phyloP scores from a whole-genome alignment of 179 eudicot species.

The Silene noctiflora region DNA sequence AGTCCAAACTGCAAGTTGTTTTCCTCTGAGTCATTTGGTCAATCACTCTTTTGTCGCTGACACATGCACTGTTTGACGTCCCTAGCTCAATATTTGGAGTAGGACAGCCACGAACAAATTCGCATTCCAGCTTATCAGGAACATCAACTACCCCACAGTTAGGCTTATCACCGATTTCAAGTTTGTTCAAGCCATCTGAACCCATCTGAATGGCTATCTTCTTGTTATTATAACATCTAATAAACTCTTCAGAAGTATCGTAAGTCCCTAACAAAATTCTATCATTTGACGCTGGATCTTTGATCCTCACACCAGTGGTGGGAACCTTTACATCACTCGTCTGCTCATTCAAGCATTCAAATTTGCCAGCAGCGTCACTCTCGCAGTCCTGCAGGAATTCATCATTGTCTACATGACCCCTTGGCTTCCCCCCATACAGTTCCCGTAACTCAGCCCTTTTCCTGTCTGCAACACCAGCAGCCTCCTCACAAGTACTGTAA shows the following conservation, averaged over 20 bases:
- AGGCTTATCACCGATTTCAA: background rate
- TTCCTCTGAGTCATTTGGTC: no score
- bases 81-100: background rate
- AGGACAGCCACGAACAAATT: constrained; percentile 8
- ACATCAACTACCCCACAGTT: background rate
- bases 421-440: background rate
- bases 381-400: background rate
- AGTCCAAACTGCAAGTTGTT: background rate
- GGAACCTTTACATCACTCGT: background rate
- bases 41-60: background rate
- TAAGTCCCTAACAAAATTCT: constrained; percentile 29
- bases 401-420: background rate
- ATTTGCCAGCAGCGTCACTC: background rate
- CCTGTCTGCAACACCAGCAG: background rate
- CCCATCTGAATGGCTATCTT: constrained; percentile 2
- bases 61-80: background rate
- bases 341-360: background rate
- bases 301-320: background rate
- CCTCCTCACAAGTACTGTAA: background rate
- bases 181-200: background rate
- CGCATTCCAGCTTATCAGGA: background rate
- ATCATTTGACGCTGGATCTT: background rate
- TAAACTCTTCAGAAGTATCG: constrained; percentile 25
- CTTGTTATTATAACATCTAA: constrained; percentile 15
- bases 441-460: constrained; percentile 4